These are phyloP conservation scores for Rhodotorula glutinis DNA, from an alignment of 1,284 basidiomycete genomes.

Conservation along the genomic window DNA sequence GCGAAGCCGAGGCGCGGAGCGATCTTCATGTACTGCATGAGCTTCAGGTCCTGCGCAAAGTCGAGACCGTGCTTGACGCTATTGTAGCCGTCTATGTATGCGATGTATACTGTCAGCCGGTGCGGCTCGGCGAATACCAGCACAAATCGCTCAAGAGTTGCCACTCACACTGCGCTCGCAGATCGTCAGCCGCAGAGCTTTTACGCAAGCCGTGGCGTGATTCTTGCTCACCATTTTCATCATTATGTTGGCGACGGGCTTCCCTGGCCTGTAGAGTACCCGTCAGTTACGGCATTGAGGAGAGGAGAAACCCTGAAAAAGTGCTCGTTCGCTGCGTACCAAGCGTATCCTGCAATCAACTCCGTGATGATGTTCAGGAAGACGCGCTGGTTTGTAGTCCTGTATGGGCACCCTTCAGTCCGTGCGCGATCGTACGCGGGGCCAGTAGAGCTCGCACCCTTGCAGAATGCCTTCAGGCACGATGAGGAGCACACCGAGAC, in stretches of 20 bases:
- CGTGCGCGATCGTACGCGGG: conserved; percentile 61
- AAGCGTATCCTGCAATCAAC: background rate
- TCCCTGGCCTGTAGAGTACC: conserved; percentile 58
- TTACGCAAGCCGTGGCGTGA: too few species aligned
- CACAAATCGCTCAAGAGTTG: background rate
- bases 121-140: too few species aligned
- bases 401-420: too few species aligned
- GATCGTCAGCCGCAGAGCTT: background rate
- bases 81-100: conserved; percentile 46
- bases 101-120: too few species aligned
- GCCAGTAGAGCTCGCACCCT: background rate
- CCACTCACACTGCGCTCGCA: background rate
- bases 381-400: conserved; percentile 31
- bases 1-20: conserved; percentile 64
- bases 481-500: conserved; percentile 73
- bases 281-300: too few species aligned
- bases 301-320: too few species aligned
- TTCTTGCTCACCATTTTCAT: conserved; percentile 9
- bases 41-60: conserved; percentile 88
- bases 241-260: conserved; percentile 82
- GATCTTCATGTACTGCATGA: conserved; percentile 97
- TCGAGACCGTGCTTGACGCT: conserved; percentile 56
- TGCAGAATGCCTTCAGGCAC: conserved; percentile 86
- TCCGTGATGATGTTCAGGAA: conserved; percentile 66
- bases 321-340: background rate